Evolutionary conservation across 192 early-diverging fungal genomes (phyloP), one percentile per base, ranked within the genome.

Genomic region (Diversispora epigaea): DNA sequence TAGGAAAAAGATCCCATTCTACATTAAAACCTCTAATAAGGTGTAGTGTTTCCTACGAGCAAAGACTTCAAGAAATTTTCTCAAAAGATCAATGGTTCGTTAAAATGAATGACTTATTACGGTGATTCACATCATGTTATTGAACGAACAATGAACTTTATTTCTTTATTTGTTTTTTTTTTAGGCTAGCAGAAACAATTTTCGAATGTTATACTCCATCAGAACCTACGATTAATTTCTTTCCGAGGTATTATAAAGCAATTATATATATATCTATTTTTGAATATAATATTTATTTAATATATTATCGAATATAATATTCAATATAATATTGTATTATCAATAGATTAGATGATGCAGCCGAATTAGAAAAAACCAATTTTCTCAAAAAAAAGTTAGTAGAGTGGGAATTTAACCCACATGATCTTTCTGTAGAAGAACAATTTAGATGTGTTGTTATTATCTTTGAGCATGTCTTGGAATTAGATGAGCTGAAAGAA

Each of bases 371-470:
- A 47, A 69, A 80, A 22, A 76, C 76, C 1, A 82, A 79, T 45
- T 17, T 70, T 49, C 84, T 93, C n/a, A 89, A 87, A 44, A 72
- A 54, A 21, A 81, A 80, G 71, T 74, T 93, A 3, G 79, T 85
- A 17, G 87, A 86, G 44, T 92, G 92, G 91, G 87, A 89, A 40
- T 91, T 91, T 78, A 83, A 82, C 76, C 90, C 92, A n/a, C 88
- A 89, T 78, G 87, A 88, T 62, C 79, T 90, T 32, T 76, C 78
- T 32, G 81, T 86, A 57, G 80, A 83, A 63, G 91, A 93, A 67
- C 77, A 92, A 62, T 83, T 93, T 68, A 88, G 88, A 65, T 88
- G 88, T 70, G 88, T 87, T 0, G 83, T 85, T 52, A 77, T 93
- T 43, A 86, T 93, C 70, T 86, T 93, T 76, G 84, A 91, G 79